Evolutionary conservation across 2,329 filamentous ascomycete genomes (phyloP), one percentile per base, ranked within the genome.

Genomic region (Knufia petricola): DNA sequence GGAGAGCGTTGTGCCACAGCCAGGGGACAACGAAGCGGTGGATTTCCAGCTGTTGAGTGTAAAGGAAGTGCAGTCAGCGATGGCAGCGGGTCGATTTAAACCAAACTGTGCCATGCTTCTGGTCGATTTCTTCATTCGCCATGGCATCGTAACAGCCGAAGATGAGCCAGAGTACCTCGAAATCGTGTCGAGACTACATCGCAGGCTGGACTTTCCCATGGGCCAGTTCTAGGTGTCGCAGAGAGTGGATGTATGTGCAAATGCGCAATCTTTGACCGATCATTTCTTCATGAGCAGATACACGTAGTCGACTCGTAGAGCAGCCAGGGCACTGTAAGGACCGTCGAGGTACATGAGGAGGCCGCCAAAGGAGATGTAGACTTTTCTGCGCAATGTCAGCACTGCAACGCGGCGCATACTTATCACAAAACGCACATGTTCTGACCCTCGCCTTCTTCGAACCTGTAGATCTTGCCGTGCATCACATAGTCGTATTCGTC

Each of bases 251-350:
- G 2, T 28, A 21, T 21, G 23, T 21, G 31, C 26, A 28, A 6
- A 28, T 50, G 32, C 15, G 21, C 40, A 23, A 24, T 45, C 3
- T 10, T 21, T 4, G 26, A 8, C 20, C 9, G 24, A 53, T 63
- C 65, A 90, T 81, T 94, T 95, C 80, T 95, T 98, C 59, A 94
- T 74, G 52, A 96, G 76, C 52, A 98, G 77, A 65, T 98, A 98
- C 55, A 94, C 81, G 63, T 95, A 84, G 66, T 98, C 92, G 61
- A 95, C 90, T 60, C 88, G 81, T 62, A 98, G 70, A 23, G 88
- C 85, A 28, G 85, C 94, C 54, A 98, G 79, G 73, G 95, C 95
- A 75, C 92, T 94, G 68, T 94, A 92, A 2, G 92, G 92, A 4
- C 94, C 92, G 61, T 95, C 85, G 49, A 98, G 76, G 60, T 84